Base-by-base conservation (phyloP, 768 basidiomycete genomes). In the Mycena vitilis region DNA sequence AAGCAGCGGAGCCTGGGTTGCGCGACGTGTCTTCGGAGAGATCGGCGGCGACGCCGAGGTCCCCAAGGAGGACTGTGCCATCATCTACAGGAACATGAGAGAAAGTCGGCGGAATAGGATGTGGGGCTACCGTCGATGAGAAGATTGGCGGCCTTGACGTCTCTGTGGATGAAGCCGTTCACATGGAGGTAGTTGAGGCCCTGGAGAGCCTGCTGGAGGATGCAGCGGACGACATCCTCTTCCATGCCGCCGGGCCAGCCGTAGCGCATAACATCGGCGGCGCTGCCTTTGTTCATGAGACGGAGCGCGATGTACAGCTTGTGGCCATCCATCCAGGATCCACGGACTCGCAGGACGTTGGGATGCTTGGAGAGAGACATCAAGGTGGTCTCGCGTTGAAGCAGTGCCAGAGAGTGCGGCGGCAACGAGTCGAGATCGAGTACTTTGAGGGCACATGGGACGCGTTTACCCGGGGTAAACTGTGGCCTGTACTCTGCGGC, bases 331-430 rank as follows among this genome's bases (percentile, higher is more conserved):
- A 93, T 86, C 95, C 95, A 97, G 18, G 91, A 91, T 20, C 95
- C 95, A 72, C 95, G 90, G 5, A 97, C 95, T 64, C 95, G 92
- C 15, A 96, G 84, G 22, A 96, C 95, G 71, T 96, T 95, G n/a
- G 94, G 94, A 68, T 96, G 95, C 73, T 96, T 96, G 13, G 90
- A 92, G 7, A 96, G 86, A 2, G 94, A 95, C 95, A 96, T 96
- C 42, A 96, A 85, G 55, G 93, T 93, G 0, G 95, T 96, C 80
- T 97, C 95, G 57, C 93, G 86, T 73, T 91, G 90, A 20, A 95
- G 84, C 25, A 94, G 88, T 10, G 85, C 81, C n/a, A 95, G 83
- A 0, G 93, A 88, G 48, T 84, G 85, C 0, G 84, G 91, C 0
- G 92, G 89, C 44, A 96, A 86, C 16, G 87, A 82, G 76, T 96